phyloP scores from a whole-genome alignment of 2,329 filamentous ascomycete genomes.

The Fusarium tricinctum region DNA sequence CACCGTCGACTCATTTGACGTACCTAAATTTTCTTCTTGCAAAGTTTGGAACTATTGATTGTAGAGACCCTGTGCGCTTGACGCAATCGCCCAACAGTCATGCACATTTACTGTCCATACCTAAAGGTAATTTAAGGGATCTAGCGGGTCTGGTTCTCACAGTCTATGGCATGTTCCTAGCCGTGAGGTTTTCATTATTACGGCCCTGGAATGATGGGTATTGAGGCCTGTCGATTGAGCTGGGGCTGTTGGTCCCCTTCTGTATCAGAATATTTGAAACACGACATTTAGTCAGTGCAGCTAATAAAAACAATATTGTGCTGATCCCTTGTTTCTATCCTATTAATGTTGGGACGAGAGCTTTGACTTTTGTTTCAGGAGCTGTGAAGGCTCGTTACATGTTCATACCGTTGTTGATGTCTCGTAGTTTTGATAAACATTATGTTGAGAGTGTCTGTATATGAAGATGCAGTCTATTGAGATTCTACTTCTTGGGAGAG shows the following conservation, averaged over 20 bases:
- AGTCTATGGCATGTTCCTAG: conserved; percentile 31
- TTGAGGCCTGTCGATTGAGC: conserved; percentile 4
- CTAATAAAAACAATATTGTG: neutral
- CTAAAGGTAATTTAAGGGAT: neutral
- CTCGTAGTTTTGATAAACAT: neutral
- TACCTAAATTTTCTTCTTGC: conserved; percentile 23
- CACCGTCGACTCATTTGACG: conserved; percentile 24
- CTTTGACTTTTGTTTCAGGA: conserved; percentile 11
- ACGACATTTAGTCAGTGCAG: conserved; percentile 14
- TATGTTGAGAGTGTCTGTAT: neutral
- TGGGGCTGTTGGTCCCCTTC: conserved; percentile 7
- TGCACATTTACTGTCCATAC: neutral
- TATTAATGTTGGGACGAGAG: conserved; percentile 15
- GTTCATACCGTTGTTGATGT: conserved; percentile 2
- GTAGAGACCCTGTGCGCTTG: conserved; percentile 7
- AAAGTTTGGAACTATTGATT: neutral
- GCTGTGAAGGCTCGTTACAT: conserved; percentile 16
- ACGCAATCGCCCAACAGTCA: neutral
- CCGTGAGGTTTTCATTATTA: conserved; percentile 40
- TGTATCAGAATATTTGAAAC: conserved; percentile 24
- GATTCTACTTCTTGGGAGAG: neutral
- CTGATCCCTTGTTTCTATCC: conserved; percentile 6
- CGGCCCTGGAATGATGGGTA: conserved; percentile 18
- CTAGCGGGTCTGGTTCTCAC: conserved; percentile 7
- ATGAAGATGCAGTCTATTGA: neutral